Base-by-base conservation (phyloP, 2,329 filamentous ascomycete species). In the Cytospora mali region DNA sequence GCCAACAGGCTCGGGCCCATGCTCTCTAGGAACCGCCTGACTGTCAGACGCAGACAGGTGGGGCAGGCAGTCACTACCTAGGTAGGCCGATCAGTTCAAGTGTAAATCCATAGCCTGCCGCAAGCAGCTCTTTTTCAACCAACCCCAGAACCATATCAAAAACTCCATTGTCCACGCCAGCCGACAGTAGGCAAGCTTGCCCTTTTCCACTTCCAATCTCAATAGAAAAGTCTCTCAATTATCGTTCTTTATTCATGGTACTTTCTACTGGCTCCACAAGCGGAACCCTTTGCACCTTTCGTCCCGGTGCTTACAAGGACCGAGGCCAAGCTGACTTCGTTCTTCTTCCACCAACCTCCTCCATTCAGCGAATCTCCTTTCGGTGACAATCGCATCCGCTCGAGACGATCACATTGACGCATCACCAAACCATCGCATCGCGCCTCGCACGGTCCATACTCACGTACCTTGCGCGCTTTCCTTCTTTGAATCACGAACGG, bases 41-140 rank as follows among this genome's bases (percentile, higher is more conserved):
- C 53, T 51, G 35, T 54, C 57, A 54, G 57, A 46, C 6, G 57
- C 57, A 46, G 49, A 50, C n/a, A 29, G 29, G 56, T 59, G 57
- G 57, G 57, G 52, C 50, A 35, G 21, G 50, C 50, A 14, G n/a
- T n/a, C 31, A 53, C 50, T n/a, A n/a, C n/a, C n/a, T n/a, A n/a
- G n/a, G n/a, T n/a, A 25, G 58, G 52, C 35, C 42, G 42, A 46
- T 46, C 42, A 46, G 42, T 46, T 46, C 42, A 10, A 10, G 9
- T 33, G 31, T 46, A 23, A 11, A 60, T 42, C 53, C 9, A 28
- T 28, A 60, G 58, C 58, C 58, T 54, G 58, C 58, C 58, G 50
- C 51, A 54, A 60, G 53, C 58, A 25, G 58, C 16, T 54, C 50
- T 52, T 54, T 46, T 46, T 46, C 7, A 51, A 35, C 42, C 28